phyloP scores from a whole-genome alignment of 257 asterid genomes.

The Perilla frutescens region DNA sequence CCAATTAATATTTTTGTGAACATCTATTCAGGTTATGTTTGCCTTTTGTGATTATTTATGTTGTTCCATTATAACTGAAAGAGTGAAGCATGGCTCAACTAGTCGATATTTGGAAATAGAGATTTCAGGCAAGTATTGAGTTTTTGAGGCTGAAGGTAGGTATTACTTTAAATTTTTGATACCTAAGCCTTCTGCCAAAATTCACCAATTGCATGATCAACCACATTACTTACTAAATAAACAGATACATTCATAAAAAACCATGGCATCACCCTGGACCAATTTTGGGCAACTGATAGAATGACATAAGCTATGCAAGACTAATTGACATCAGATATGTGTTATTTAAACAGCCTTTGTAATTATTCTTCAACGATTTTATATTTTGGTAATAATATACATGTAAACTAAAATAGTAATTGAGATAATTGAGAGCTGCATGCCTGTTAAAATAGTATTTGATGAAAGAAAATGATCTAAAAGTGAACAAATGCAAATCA shows the following conservation, averaged over 20 bases:
- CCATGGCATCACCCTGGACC: background rate
- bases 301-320: conserved; percentile 11
- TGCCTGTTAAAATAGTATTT: no score
- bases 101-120: background rate
- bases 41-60: no score
- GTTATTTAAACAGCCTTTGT: conserved; percentile 11
- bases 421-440: no score
- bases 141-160: conserved; percentile 9
- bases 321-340: background rate
- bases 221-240: conserved; percentile 23
- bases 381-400: conserved; percentile 44
- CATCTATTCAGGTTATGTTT: no score
- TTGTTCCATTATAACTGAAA: background rate
- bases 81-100: background rate
- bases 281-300: background rate
- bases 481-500: background rate
- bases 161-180: background rate
- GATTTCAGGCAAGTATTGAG: background rate
- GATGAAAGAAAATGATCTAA: background rate
- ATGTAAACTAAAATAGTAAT: conserved; percentile 62
- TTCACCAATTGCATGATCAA: conserved; percentile 9
- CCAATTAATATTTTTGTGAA: no score
- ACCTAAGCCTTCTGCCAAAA: background rate
- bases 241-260: conserved; percentile 13
- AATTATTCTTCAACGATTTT: conserved; percentile 30